Conservation (phyloP, 1,284 basidiomycete species). For the Ustilago loliicola region DNA sequence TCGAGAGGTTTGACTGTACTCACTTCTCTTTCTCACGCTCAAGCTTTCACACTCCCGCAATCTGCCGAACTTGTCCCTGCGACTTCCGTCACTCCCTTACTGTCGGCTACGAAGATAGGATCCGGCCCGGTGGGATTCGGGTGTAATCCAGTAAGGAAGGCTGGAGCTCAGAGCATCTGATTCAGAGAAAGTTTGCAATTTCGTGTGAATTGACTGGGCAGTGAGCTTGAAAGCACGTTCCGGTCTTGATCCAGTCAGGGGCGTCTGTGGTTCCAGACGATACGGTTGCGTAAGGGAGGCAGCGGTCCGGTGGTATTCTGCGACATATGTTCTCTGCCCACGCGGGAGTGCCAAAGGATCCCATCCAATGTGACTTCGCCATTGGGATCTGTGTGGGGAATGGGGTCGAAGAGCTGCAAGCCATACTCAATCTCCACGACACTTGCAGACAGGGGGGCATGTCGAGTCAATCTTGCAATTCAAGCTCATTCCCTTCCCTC, state of each 20-base stretch:
- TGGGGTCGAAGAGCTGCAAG: conserved; percentile 3
- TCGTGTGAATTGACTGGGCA: background rate
- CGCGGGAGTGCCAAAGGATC: background rate
- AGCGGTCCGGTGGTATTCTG: too few relatives aligned
- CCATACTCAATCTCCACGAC: conserved; percentile 7
- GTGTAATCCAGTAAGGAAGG: too few relatives aligned
- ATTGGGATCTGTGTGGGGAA: background rate
- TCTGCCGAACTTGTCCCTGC: conserved; percentile 10
- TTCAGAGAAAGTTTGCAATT: too few relatives aligned
- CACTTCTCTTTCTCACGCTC: conserved; percentile 7
- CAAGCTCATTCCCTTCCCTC: background rate
- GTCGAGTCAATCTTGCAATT: background rate
- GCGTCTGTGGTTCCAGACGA: too few relatives aligned
- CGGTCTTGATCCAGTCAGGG: conserved; percentile 20
- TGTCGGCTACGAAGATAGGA: background rate
- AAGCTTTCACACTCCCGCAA: conserved; percentile 32
- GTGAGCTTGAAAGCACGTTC: conserved; percentile 12
- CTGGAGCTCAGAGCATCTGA: too few relatives aligned
- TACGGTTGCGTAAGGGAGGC: too few relatives aligned
- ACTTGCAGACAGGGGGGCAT: conserved; percentile 1
- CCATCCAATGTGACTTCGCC: background rate
- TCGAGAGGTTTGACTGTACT: too few relatives aligned
- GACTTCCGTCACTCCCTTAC: background rate
- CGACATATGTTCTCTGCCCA: background rate
- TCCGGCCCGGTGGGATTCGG: too few relatives aligned